phyloP scores from a whole-genome alignment of 1,284 basidiomycete species.

The Leccinum angustisporum region DNA sequence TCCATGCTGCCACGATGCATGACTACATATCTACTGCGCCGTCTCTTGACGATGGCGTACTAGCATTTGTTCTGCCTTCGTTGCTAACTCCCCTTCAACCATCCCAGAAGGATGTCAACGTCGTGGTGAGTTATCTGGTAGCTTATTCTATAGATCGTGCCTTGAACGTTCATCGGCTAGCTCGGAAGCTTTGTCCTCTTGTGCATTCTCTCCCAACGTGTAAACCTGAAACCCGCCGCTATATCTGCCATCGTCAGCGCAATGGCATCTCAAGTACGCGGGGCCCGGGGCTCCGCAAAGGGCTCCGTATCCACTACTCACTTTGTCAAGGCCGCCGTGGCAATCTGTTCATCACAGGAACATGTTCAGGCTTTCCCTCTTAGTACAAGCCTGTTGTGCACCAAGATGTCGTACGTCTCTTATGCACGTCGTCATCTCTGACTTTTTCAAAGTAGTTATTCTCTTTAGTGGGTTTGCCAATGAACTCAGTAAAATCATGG shows the following conservation, averaged over 20 bases:
- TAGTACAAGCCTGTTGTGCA: constrained; percentile 15
- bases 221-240: constrained; percentile 53
- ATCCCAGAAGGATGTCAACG: constrained; percentile 42
- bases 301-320: constrained; percentile 18
- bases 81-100: constrained; percentile 57
- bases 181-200: constrained; percentile 75
- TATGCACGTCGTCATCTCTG: neutral
- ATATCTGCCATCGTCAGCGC: constrained; percentile 55
- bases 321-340: constrained; percentile 31
- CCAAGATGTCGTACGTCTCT: constrained; percentile 32
- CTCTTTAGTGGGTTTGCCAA: constrained; percentile 46
- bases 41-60: constrained; percentile 57
- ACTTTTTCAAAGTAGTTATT: neutral
- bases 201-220: constrained; percentile 64
- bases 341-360: constrained; percentile 30
- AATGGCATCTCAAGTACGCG: constrained; percentile 51
- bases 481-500: constrained; percentile 44
- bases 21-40: constrained; percentile 70
- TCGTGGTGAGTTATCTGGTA: constrained; percentile 45
- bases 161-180: constrained; percentile 36
- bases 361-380: constrained; percentile 18
- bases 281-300: constrained; percentile 22
- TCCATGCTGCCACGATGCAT: constrained; percentile 81
- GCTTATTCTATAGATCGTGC: neutral
- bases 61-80: constrained; percentile 63